Conservation (phyloP, 371 early-diverging fungal genomes). For the Agmasoma carcini region DNA sequence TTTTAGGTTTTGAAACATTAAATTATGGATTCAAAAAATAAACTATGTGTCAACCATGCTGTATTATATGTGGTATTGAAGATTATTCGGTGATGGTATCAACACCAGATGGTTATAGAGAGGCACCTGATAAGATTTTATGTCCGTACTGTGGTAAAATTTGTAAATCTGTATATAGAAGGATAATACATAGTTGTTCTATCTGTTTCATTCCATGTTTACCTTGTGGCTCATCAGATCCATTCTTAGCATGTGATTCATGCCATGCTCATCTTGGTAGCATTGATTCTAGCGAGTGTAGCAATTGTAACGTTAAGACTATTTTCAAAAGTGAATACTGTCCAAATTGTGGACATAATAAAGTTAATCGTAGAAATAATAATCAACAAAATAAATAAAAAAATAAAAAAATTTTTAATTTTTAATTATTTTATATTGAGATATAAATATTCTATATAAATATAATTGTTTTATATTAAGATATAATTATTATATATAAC, state of each 20-base stretch:
- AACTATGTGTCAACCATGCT: constrained; percentile 4
- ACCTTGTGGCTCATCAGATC: constrained; percentile 22
- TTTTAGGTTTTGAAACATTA: neutral
- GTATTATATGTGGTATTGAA: constrained; percentile 6
- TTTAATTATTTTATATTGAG: too few relatives aligned
- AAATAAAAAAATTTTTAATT: too few relatives aligned
- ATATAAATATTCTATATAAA: too few relatives aligned
- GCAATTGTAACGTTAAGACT: constrained; percentile 6
- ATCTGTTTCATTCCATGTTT: constrained; percentile 28
- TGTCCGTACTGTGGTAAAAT: constrained; percentile 23
- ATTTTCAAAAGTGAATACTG: constrained; percentile 19
- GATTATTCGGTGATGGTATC: neutral
- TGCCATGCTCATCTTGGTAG: constrained; percentile 9
- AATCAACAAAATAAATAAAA: too few relatives aligned
- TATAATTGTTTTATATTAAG: too few relatives aligned
- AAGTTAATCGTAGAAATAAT: too few relatives aligned
- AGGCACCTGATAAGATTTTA: constrained; percentile 21
- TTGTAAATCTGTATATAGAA: constrained; percentile 17
- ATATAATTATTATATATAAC: too few relatives aligned
- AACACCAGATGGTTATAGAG: constrained; percentile 21
- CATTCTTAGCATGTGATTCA: constrained; percentile 18
- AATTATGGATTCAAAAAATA: neutral
- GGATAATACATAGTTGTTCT: neutral
- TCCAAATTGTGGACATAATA: constrained; percentile 25
- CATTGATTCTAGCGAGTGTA: constrained; percentile 4